Base-by-base conservation (phyloP, 169 alveolate species). In the Plasmodium gaboni region DNA sequence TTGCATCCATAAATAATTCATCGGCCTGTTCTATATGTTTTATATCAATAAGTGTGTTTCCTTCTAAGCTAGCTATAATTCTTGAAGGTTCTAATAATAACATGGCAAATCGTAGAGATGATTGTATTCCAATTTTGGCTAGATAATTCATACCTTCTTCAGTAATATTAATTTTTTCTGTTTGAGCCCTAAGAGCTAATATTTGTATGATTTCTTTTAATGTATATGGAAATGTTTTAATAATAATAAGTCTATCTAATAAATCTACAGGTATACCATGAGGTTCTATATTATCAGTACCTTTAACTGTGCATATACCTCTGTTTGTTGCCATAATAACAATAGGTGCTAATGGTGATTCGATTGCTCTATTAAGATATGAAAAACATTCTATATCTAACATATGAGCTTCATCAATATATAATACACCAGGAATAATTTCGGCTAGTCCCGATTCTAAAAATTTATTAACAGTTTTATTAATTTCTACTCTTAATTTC, bases 201-300 rank as follows among this genome's bases (percentile, higher is more conserved):
- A 99, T 97, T 95, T 98, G 97, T 73, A 96, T 95, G 17, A 87
- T 63, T 51, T 86, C 92, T 61, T 19, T 55, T 28, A 69, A 44
- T 28, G 78, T 74, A 93, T 99, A 99, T 10, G 99, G 99, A 71
- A 98, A 94, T 10, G 99, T 98, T 93, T 98, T 98, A 67, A 98
- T 97, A 88, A 99, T 99, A 67, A 99, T 93, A 63, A 99, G 95
- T 78, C 99, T 96, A 93, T 98, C 99, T 78, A 99, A 94, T n/a
- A 99, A 92, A 96, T 99, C 99, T 26, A 98, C 99, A 0, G 99
- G 99, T 26, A 99, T 97, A 42, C 99, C 99, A 88, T 98, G 99
- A 1, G 99, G 99, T 46, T 99, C 97, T 46, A 96, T 95, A 90
- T 98, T 97, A 44, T 98, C 99, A 44, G 99, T 98, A 5, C 99